These are phyloP conservation scores for Falciphora oryzae DNA, from an alignment of 2,329 filamentous ascomycete genomes.

Conservation along the genomic window DNA sequence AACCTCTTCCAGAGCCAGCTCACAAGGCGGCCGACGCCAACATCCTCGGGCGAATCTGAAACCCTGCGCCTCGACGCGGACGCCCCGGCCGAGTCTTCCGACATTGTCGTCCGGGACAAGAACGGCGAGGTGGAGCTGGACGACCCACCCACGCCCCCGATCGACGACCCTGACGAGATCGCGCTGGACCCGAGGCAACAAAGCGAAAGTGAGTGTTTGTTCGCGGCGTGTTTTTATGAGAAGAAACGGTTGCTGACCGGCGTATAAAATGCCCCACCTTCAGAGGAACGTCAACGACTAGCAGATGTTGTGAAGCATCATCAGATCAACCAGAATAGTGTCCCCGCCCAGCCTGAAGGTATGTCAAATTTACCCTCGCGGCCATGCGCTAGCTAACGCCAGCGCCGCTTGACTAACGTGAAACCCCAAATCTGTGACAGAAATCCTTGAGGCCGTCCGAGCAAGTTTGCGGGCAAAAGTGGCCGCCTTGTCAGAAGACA, in stretches of 20 bases:
- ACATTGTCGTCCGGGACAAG: conserved; percentile 58
- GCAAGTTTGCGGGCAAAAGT: conserved; percentile 69
- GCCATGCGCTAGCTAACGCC: too few relatives aligned
- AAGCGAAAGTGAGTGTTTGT: conserved; percentile 44
- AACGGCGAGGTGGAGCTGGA: conserved; percentile 58
- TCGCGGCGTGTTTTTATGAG: background rate
- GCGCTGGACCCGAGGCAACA: conserved; percentile 52
- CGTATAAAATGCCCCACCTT: background rate
- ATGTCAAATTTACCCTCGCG: conserved; percentile 18
- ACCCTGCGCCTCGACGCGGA: conserved; percentile 44
- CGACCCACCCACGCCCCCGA: conserved; percentile 46
- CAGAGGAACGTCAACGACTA: conserved; percentile 54
- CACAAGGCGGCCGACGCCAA: conserved; percentile 48
- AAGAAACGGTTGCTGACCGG: background rate
- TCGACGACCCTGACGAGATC: conserved; percentile 50
- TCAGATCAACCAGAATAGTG: conserved; percentile 46
- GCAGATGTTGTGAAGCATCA: conserved; percentile 58
- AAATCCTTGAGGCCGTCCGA: conserved; percentile 64
- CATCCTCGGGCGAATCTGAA: conserved; percentile 32
- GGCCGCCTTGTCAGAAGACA: conserved; percentile 69
- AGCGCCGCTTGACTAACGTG: background rate
- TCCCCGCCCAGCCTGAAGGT: conserved; percentile 63
- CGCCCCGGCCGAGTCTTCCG: conserved; percentile 35
- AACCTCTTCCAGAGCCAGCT: conserved; percentile 58
- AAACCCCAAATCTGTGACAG: conserved; percentile 28